Base-by-base conservation (phyloP, 2,329 filamentous ascomycete genomes). In the Neofusicoccum sp. region DNA sequence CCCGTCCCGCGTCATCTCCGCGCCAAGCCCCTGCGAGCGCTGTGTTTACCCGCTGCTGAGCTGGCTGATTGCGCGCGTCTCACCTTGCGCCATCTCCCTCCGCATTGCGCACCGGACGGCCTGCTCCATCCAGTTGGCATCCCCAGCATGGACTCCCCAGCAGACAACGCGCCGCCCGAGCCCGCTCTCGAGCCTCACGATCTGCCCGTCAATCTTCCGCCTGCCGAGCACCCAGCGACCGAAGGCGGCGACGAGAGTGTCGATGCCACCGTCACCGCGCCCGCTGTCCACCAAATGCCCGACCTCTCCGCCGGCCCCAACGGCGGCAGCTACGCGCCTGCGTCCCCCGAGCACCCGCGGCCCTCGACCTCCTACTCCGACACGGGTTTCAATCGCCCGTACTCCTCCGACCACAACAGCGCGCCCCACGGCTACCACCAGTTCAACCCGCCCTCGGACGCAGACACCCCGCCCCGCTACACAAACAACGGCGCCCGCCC, bases 331-430 rank as follows among this genome's bases (percentile, higher is more conserved):
- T 78, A 79, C 69, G 74, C 79, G 65, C 76, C 77, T 20, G 71
- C 70, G n/a, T 60, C 59, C 26, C 59, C 59, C 59, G 59, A 61
- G 16, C 67, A 71, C 26, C 66, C 71, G 56, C 78, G 81, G 14
- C 82, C 84, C 58, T 81, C 81, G 43, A 82, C 79, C 3, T 80
- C 78, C n/a, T 81, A 82, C 72, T 81, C 79, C 40, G 79, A 82
- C 70, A 82, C 79, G 6, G 74, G 73, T 62, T 78, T 76, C 69
- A 73, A 72, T 47, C 75, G 78, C 63, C 72, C 76, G 60, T 77
- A 75, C 67, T 73, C 78, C 63, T 75, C 60, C 33, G 58, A 71
- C 36, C 67, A 65, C 40, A 68, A 70, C 63, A 67, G 67, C 48
- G 68, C 69, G 38, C 61, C 62, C 20, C 63, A 62, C 34, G 66